These are phyloP conservation scores for Mucor ambiguus DNA, from an alignment of 371 early-diverging fungal species.

Conservation along the genomic window DNA sequence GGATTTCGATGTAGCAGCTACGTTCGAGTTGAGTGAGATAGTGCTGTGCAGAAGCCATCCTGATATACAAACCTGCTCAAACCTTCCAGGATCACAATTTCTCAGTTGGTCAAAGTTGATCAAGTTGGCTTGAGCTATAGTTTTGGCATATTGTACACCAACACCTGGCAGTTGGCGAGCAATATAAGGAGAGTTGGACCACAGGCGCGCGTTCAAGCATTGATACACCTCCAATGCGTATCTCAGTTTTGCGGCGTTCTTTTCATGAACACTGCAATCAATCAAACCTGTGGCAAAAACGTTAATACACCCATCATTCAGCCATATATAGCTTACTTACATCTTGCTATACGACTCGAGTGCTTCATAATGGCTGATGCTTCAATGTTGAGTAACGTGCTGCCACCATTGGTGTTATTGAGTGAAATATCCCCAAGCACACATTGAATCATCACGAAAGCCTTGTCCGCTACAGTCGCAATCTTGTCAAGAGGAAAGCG, in stretches of 20 bases:
- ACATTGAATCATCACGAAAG: constrained; percentile 46
- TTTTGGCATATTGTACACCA: constrained; percentile 38
- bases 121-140: constrained; percentile 37
- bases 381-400: constrained; percentile 27
- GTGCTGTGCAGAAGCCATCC: neutral
- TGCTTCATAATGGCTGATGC: constrained; percentile 32
- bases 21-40: neutral
- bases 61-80: neutral
- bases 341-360: constrained; percentile 41
- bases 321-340: constrained; percentile 10
- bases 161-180: constrained; percentile 47
- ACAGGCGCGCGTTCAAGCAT: constrained; percentile 43
- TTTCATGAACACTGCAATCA: constrained; percentile 37
- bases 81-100: constrained; percentile 35
- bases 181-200: constrained; percentile 41
- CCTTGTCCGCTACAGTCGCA: constrained; percentile 32
- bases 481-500: constrained; percentile 43
- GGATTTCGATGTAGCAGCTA: constrained; percentile 53
- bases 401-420: constrained; percentile 23
- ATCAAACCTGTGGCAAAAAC: constrained; percentile 33
- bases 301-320: neutral
- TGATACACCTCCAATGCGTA: constrained; percentile 41
- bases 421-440: constrained; percentile 44
- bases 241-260: constrained; percentile 28
- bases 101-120: constrained; percentile 37